These are phyloP conservation scores for Penicillium sp. DNA, from an alignment of 2,329 filamentous ascomycete species.

Conservation along the genomic window DNA sequence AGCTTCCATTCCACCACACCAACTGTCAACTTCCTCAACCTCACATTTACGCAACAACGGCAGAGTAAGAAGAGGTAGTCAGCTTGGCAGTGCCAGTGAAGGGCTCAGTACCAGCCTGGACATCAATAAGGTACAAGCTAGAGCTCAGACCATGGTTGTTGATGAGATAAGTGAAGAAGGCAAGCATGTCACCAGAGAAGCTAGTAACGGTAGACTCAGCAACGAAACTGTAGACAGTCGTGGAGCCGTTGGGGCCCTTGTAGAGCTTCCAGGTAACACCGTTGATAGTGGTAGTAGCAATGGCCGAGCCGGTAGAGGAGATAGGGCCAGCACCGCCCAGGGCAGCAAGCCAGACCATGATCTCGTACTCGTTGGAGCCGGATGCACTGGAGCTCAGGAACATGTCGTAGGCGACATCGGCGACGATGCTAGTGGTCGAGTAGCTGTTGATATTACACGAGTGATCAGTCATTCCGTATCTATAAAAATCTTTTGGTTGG, in stretches of 20 bases:
- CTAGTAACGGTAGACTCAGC: slow-evolving; percentile 53
- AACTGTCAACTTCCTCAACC: neutral
- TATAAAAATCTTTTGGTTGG: neutral
- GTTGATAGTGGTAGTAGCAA: slow-evolving; percentile 61
- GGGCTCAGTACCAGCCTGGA: slow-evolving; percentile 50
- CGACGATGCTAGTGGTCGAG: slow-evolving; percentile 56
- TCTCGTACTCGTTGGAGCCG: slow-evolving; percentile 61
- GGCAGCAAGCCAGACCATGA: slow-evolving; percentile 70
- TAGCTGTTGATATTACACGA: slow-evolving; percentile 44
- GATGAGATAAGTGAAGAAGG: slow-evolving; percentile 64
- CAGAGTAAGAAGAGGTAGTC: slow-evolving; percentile 40
- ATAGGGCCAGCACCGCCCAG: slow-evolving; percentile 65
- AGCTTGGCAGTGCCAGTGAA: slow-evolving; percentile 42
- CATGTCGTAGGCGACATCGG: slow-evolving; percentile 67
- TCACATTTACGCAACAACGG: slow-evolving; percentile 33
- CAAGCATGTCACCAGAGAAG: slow-evolving; percentile 64
- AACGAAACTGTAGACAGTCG: slow-evolving; percentile 66
- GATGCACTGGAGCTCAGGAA: slow-evolving; percentile 60
- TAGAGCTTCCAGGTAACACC: slow-evolving; percentile 65
- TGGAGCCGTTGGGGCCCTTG: slow-evolving; percentile 65
- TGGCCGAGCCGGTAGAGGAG: slow-evolving; percentile 53
- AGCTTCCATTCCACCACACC: neutral
- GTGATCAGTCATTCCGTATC: neutral
- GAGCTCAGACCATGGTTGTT: slow-evolving; percentile 41
- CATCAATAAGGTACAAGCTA: slow-evolving; percentile 60